These are phyloP conservation scores for Balakata baccata DNA, from an alignment of 345 rosid genomes.

Conservation along the genomic window DNA sequence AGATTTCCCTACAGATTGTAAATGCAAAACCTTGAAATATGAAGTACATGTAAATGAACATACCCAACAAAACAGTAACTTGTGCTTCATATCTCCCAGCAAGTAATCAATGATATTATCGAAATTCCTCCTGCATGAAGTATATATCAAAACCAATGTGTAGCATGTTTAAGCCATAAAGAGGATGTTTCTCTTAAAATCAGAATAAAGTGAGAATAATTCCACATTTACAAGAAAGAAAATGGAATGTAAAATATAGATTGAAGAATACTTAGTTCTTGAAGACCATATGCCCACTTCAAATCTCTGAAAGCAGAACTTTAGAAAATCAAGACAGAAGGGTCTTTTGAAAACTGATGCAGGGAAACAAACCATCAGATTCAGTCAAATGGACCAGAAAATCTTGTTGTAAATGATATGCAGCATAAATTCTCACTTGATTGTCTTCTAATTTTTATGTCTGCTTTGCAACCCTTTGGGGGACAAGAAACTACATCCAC, in stretches of 20 bases:
- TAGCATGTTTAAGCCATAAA: not conserved
- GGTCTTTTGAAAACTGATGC: constrained; percentile 75
- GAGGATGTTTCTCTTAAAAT: not conserved
- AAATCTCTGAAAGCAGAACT: constrained; percentile 78
- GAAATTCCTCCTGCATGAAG: constrained; percentile 53
- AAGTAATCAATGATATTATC: constrained; percentile 51
- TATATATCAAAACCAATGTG: not conserved
- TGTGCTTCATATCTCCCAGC: constrained; percentile 70
- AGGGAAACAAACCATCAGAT: constrained; percentile 16
- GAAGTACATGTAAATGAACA: constrained; percentile 3
- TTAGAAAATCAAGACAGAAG: constrained; percentile 53
- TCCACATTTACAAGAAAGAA: not conserved
- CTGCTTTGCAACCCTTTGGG: constrained; percentile 43
- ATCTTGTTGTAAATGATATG: not conserved
- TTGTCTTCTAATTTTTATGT: constrained; percentile 41
- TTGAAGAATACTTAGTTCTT: constrained; percentile 49
- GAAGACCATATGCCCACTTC: constrained; percentile 90
- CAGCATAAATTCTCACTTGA: constrained; percentile 48
- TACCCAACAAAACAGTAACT: constrained; percentile 88
- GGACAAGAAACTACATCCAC: constrained; percentile 54
- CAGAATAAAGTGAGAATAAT: not conserved
- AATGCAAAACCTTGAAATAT: not conserved
- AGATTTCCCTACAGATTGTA: not conserved
- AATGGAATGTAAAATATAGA: constrained; percentile 1
- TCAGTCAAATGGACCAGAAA: not conserved